Evolutionary conservation across 2,329 filamentous ascomycete species (phyloP), one percentile per base, ranked within the genome.

Genomic region (Aspergillus aculeatus): DNA sequence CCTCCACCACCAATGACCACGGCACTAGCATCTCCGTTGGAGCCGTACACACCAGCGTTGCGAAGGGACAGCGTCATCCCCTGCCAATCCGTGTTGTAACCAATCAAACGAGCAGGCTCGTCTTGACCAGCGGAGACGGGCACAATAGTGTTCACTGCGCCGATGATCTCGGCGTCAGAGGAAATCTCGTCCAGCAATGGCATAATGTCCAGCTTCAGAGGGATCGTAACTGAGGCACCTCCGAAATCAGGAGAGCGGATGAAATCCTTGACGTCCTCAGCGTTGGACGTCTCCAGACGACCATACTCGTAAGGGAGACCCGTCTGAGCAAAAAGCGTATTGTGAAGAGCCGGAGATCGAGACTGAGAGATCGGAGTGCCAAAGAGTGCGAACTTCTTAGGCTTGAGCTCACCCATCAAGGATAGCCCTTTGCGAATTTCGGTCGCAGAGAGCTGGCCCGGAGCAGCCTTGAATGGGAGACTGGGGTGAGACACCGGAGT

Each of bases 41-140:
- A 73, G 63, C 77, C 75, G 62, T 78, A 78, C 44, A 90, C 80
- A 7, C 91, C 91, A 2, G 86, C 87, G 47, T 85, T 85, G 59
- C 84, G 86, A 21, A 99, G 84, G 3, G 91, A 88, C 66, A 89
- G 86, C 2, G 90, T 86, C 87, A 99, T 99, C 63, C 95, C 95
- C 70, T 87, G 84, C 89, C 92, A 99, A 79, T 99, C 95, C 12
- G 95, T 99, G 77, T 99, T 99, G 73, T 93, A 90, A 48, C 95
- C 95, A 16, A 90, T 75, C 3, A 98, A 84, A 4, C 81, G 83
- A 11, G 67, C 48, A 64, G 79, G 66, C 67, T 76, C 66, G 52
- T 77, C 76, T 57, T 80, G 75, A 4, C 78, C 80, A 3, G 74
- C 79, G 7, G 66, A 70, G 3, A 85, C 71, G 0, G 90, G 88